Conservation (phyloP, 116 monocot species). For the Phalaenopsis hybrid region DNA sequence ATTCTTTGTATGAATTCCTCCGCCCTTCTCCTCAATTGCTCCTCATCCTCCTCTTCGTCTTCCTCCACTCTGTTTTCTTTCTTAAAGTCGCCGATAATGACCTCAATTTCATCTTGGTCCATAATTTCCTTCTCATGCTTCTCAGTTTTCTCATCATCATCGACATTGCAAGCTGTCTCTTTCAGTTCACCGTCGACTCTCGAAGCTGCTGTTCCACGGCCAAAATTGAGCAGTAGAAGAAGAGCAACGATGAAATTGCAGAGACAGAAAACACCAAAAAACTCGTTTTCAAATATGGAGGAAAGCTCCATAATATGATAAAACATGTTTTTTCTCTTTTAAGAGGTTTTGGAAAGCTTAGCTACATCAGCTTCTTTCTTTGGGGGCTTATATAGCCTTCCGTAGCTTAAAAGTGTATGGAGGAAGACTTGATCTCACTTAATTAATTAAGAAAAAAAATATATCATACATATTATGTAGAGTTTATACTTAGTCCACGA, state of each 20-base stretch:
- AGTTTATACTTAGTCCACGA: too few species aligned
- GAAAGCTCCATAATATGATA: background rate
- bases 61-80: background rate
- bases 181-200: background rate
- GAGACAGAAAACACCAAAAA: conserved; percentile 4
- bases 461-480: too few species aligned
- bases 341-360: background rate
- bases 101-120: background rate
- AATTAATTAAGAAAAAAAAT: too few species aligned
- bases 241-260: conserved; percentile 7
- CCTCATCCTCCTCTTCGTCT: background rate
- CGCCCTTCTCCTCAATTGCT: background rate
- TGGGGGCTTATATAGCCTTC: background rate
- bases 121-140: background rate
- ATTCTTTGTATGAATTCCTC: conserved; percentile 1
- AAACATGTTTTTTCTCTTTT: background rate
- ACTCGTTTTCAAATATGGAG: background rate
- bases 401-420: background rate
- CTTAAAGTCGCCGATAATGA: background rate
- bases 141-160: background rate
- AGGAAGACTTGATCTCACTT: too few species aligned
- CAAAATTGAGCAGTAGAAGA: background rate
- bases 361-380: background rate
- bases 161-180: background rate
- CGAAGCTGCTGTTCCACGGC: background rate